Evolutionary conservation across 305 asterid genomes (phyloP), one percentile per base, ranked within the genome.

Genomic region (Fraxinus sp.): DNA sequence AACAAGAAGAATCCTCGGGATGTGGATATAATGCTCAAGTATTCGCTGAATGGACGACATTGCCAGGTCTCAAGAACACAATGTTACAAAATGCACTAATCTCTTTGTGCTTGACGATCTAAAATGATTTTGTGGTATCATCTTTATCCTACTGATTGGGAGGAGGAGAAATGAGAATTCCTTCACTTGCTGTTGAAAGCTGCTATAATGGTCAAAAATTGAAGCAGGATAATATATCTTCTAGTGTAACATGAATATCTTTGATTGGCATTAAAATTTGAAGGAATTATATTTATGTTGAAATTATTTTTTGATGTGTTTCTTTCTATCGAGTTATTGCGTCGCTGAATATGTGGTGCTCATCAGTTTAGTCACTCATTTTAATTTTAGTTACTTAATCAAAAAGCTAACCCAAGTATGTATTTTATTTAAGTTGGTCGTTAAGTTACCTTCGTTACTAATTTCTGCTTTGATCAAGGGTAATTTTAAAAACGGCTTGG

Each of bases 1-100:
- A 96, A 96, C 87, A 91, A 94, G 94, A 94, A 92, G 86, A 96
- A 96, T 81, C 96, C 97, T 8, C 98, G 98, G 4, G 98, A 96
- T 81, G 93, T 94, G 62, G 98, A 96, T 87, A 96, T 94, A 35
- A 85, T 86, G 14, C 86, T 96, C 30, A 94, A 91, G 87, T 96
- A 96, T 86, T 89, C 98, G 0, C 79, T 92, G 10, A 91, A 90
- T 57, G 99, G 98, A 36, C 85, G 62, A 22, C 97, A 91, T 52
- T 92, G 97, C 88, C 81, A 77, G 85, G 93, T 79, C 68, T 84
- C 97, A 46, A 91, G 95, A 90, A 93, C 95, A 33, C 99, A 93
- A 77, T 68, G 28, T 80, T 91, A 93, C 81, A 87, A 89, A 82
- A 94, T 96, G 99, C 94, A 98, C 82, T 95, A 90, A 93, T 83